Percentiles rank a stretch among this genome's conserved stretches.
These are phyloP conservation scores for Neofusicoccum laricinum DNA, from an alignment of 2,329 filamentous ascomycete genomes.

Conservation along the genomic window DNA sequence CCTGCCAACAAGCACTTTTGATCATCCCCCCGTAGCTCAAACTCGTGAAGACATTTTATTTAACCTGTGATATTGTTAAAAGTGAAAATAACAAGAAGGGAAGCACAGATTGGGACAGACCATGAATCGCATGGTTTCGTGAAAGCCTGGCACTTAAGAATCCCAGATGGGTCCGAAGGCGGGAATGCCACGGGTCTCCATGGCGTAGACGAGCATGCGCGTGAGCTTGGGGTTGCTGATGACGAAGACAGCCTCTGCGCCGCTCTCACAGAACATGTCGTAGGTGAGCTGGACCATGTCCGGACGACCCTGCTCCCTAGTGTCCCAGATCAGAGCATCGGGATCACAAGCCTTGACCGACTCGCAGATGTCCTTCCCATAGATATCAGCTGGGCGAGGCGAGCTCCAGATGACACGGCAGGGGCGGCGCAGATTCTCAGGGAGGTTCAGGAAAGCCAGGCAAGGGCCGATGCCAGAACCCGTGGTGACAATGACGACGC, in stretches of 20 bases:
- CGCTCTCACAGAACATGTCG: constrained; percentile 44
- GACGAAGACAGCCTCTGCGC: constrained; percentile 67
- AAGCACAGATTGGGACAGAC: background rate
- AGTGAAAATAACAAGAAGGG: no score
- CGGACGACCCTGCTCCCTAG: constrained; percentile 56
- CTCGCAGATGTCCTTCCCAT: constrained; percentile 56
- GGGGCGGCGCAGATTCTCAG: constrained; percentile 23
- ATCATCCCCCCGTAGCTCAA: no score
- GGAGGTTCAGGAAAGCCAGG: constrained; percentile 54
- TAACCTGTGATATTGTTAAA: no score
- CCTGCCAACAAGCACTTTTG: no score
- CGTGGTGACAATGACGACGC: constrained; percentile 33
- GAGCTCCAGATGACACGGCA: constrained; percentile 69
- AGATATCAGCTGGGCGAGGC: constrained; percentile 59
- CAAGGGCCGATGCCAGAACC: constrained; percentile 36
- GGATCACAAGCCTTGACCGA: constrained; percentile 58
- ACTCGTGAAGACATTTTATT: no score
- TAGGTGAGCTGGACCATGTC: constrained; percentile 60
- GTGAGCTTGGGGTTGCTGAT: constrained; percentile 70
- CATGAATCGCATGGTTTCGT: background rate
- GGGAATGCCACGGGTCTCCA: constrained; percentile 64
- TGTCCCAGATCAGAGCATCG: constrained; percentile 66
- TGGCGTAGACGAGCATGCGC: constrained; percentile 63
- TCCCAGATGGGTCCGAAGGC: constrained; percentile 76
- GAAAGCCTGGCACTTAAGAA: constrained; percentile 42